These are phyloP conservation scores for Malassezia dermatis DNA, from an alignment of 1,284 basidiomycete genomes.

Conservation along the genomic window DNA sequence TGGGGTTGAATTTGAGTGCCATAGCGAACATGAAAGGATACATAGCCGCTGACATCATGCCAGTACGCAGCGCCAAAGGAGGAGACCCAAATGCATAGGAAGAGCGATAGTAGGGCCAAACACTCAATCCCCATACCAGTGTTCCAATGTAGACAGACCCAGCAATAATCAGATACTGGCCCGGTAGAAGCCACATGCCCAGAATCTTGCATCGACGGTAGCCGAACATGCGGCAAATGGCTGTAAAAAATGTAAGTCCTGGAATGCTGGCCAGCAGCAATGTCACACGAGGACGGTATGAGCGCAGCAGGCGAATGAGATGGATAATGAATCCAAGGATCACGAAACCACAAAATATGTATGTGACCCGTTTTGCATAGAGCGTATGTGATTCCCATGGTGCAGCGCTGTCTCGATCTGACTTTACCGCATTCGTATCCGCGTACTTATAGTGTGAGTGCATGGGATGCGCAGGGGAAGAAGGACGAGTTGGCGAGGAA, in stretches of 20 bases:
- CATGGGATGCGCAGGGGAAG: not conserved
- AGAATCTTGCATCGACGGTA: not conserved
- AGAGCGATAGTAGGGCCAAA: not conserved
- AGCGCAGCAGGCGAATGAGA: not conserved
- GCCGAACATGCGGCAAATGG: not conserved
- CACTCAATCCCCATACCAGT: not conserved
- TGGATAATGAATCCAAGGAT: not conserved
- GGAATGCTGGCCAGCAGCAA: not conserved
- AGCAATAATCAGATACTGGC: not conserved
- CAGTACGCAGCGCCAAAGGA: slow-evolving; percentile 30
- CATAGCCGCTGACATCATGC: slow-evolving; percentile 30
- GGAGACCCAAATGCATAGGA: slow-evolving; percentile 9
- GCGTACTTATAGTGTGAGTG: not conserved
- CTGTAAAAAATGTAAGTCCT: not conserved
- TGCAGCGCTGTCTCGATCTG: not conserved
- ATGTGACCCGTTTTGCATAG: not conserved
- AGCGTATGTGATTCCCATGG: not conserved
- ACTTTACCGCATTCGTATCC: not conserved
- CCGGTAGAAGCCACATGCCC: not conserved
- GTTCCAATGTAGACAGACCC: not conserved
- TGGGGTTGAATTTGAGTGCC: slow-evolving; percentile 33
- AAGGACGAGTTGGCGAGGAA: not conserved
- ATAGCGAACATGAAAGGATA: slow-evolving; percentile 36
- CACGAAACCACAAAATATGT: slow-evolving; percentile 1
- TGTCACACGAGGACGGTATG: not conserved